Conservation (phyloP, 83 land plant species). For the Picea mariana region DNA sequence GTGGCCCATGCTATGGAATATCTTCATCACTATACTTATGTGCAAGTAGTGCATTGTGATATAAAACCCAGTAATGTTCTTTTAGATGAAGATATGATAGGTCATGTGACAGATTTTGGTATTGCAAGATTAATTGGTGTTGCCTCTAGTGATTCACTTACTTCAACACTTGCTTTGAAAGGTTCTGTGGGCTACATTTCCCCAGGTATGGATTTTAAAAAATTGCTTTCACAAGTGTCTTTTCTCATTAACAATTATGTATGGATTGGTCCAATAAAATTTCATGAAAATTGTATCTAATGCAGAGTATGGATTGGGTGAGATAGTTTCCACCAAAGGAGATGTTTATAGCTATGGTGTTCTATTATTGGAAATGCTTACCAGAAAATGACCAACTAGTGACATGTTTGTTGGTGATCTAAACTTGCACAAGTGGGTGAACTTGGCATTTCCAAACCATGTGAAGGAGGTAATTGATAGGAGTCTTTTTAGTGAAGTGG, state of each 20-base stretch:
- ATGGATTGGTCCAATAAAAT: no score
- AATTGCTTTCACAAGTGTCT: no score
- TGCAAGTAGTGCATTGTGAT: conserved; percentile 18
- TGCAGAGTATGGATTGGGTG: conserved; percentile 6
- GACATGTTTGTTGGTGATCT: background rate
- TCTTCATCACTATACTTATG: background rate
- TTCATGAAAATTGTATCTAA: background rate
- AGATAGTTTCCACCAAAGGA: conserved; percentile 1
- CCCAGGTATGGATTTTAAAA: conserved; percentile 15
- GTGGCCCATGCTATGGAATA: no score
- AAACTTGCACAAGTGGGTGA: conserved; percentile 1
- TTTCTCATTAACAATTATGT: no score
- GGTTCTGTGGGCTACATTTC: conserved; percentile 24
- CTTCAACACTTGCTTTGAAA: conserved; percentile 11
- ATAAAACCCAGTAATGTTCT: conserved; percentile 22
- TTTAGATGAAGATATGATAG: conserved; percentile 10
- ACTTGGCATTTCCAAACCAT: background rate
- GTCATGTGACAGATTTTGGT: conserved; percentile 18
- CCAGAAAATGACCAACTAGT: background rate
- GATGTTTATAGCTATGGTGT: background rate
- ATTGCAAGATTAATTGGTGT: conserved; percentile 4
- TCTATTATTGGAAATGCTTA: background rate
- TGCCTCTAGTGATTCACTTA: background rate
- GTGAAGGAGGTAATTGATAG: background rate
- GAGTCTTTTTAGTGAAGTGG: background rate